Percentiles rank a stretch among this genome's conserved stretches.
Evolutionary conservation across 768 basidiomycete genomes (phyloP).

Genomic region (Lactifluus pinguis): DNA sequence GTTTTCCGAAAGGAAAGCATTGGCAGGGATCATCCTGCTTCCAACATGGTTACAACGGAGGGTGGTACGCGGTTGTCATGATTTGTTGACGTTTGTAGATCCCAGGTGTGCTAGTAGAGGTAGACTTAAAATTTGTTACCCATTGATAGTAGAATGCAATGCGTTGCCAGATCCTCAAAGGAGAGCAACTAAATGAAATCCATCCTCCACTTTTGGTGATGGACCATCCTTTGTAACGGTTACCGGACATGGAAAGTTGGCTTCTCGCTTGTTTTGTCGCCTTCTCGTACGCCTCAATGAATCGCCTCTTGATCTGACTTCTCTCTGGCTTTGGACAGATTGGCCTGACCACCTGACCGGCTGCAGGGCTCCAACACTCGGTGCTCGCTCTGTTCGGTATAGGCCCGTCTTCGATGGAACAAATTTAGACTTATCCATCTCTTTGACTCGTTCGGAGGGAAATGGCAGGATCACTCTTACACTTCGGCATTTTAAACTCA

Average conservation of each 20-base stretch:
- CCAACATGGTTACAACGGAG: background rate
- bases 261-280: conserved; percentile 4
- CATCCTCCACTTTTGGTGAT: background rate
- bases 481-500: conserved; percentile 7
- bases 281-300: conserved; percentile 3
- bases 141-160: background rate
- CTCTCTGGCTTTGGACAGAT: conserved; percentile 13
- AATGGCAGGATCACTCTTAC: conserved; percentile 12
- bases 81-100: conserved; percentile 1
- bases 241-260: background rate
- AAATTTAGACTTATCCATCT: conserved; percentile 1
- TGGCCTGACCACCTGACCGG: conserved; percentile 2
- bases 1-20: conserved; percentile 47
- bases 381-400: background rate
- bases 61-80: background rate
- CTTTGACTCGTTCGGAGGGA: conserved; percentile 3
- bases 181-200: conserved; percentile 1
- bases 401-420: conserved; percentile 9
- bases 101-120: background rate
- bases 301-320: conserved; percentile 11
- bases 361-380: background rate
- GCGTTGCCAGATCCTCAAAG: background rate
- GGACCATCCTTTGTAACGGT: background rate
- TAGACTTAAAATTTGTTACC: background rate
- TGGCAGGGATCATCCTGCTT: conserved; percentile 7